Base-by-base conservation (phyloP, 2,329 filamentous ascomycete genomes). In the Polytolypa hystricis region DNA sequence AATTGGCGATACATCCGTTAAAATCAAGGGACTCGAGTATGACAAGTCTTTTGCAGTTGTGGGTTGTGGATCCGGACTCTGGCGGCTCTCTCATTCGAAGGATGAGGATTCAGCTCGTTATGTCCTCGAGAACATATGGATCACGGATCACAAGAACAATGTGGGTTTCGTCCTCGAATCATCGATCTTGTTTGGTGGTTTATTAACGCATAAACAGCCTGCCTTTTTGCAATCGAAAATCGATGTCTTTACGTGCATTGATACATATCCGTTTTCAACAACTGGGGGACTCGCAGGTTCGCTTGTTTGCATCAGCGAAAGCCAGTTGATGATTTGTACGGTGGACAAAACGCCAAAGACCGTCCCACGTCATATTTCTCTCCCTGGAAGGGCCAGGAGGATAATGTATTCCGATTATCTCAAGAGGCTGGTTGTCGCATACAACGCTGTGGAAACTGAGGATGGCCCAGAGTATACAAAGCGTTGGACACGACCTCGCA, bases 351-450 rank as follows among this genome's bases (percentile, higher is more conserved):
- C 60, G 21, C 45, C 55, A 30, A 63, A 58, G 42, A 52, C 57
- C 26, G 55, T 69, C 19, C 59, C 64, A 7, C 56, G 61, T 21
- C 55, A 56, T 11, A 57, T 63, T 19, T 47, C 50, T 16, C 35
- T 66, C 9, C 56, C 57, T 27, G 64, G 64, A n/a, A 59, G 54
- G 12, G 61, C 64, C 6, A 58, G 50, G 43, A 58, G 57, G 38
- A 38, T 70, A 7, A 51, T 61, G 7, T 71, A 70, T 48, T 65
- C 69, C 7, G 48, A 55, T 9, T 53, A 58, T 33, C 49, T 70
- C 7, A 57, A 60, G 9, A 64, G 62, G 41, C 56, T 76, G 18
- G 61, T 75, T 20, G 64, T 71, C 9, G 67, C 67, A 15, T 70
- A 63, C 41, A 55, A 50, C 25, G 46, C 46, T 14, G 48, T 46